phyloP scores from a whole-genome alignment of 495 filamentous ascomycete genomes.

The Penicillium crystallinum region DNA sequence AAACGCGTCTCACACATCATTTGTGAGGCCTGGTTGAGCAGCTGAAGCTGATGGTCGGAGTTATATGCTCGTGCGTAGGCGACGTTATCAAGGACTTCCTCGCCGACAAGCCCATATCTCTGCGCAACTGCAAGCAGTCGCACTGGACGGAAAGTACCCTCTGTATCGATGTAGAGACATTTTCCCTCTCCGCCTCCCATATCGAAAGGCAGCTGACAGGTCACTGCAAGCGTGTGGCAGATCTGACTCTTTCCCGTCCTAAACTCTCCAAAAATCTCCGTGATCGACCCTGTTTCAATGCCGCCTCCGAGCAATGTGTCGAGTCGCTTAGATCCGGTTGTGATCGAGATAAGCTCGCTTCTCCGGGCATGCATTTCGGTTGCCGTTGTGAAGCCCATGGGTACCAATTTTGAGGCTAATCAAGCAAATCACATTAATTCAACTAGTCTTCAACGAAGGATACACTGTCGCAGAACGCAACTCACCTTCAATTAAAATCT shows the following conservation, averaged over 20 bases:
- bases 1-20: constrained; percentile 99
- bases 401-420: constrained; percentile 86
- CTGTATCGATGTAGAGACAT: constrained; percentile 98
- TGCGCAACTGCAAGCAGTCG: constrained; percentile 87
- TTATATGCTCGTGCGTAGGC: constrained; percentile 98
- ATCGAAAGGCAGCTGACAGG: constrained; percentile 94
- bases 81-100: constrained; percentile 96
- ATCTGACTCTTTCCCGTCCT: constrained; percentile 97
- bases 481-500: constrained; percentile 85
- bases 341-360: constrained; percentile 95
- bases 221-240: constrained; percentile 97
- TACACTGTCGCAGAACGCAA: background rate
- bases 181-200: constrained; percentile 99
- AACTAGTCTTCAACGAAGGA: background rate
- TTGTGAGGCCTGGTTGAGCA: constrained; percentile 87
- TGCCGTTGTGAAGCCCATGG: constrained; percentile 98
- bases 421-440: background rate
- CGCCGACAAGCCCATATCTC: constrained; percentile 86
- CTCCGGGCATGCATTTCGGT: constrained; percentile 98
- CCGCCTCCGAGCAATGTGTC: constrained; percentile 94
- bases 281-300: constrained; percentile 94
- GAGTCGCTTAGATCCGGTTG: constrained; percentile 93
- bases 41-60: constrained; percentile 91
- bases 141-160: constrained; percentile 94
- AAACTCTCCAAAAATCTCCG: constrained; percentile 98